Conservation (phyloP, 1,139 yeast species). For the Saccharomyces hybrid region DNA sequence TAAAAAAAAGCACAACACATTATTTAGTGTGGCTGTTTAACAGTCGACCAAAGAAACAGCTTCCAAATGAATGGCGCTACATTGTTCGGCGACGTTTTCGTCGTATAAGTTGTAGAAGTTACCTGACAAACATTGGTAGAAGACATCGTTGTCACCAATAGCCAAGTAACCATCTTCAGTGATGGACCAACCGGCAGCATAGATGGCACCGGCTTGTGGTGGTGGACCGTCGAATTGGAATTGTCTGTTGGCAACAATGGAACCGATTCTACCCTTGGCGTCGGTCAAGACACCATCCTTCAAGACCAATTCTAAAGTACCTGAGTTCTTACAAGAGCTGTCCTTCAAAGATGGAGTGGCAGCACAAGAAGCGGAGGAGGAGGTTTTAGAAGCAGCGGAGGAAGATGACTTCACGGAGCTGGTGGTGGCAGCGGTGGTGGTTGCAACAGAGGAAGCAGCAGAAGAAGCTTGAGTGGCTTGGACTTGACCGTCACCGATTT, state of each 20-base stretch:
- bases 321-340: too few relatives aligned
- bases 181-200: too few relatives aligned
- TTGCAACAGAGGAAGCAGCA: conserved; percentile 24
- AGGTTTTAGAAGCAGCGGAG: conserved; percentile 8
- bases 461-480: conserved; percentile 16
- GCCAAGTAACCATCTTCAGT: too few relatives aligned
- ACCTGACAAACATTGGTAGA: too few relatives aligned
- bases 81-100: conserved; percentile 35
- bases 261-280: too few relatives aligned
- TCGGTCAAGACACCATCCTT: too few relatives aligned
- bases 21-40: conserved; percentile 28
- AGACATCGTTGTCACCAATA: too few relatives aligned
- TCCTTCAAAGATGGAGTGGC: conserved; percentile 7
- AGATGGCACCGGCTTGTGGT: too few relatives aligned
- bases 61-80: conserved; percentile 56
- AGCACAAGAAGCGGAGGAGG: conserved; percentile 12
- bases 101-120: too few relatives aligned
- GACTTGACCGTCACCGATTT: conserved; percentile 2
- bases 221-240: too few relatives aligned
- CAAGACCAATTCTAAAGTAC: too few relatives aligned
- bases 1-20: background rate
- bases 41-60: conserved; percentile 59
- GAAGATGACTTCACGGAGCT: conserved; percentile 12
- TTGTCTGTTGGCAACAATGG: too few relatives aligned
- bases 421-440: conserved; percentile 13